Percentiles rank a stretch among this genome's conserved stretches.
These are phyloP conservation scores for Eucalyptus erythrocorys DNA, from an alignment of 345 rosid species.

Conservation along the genomic window DNA sequence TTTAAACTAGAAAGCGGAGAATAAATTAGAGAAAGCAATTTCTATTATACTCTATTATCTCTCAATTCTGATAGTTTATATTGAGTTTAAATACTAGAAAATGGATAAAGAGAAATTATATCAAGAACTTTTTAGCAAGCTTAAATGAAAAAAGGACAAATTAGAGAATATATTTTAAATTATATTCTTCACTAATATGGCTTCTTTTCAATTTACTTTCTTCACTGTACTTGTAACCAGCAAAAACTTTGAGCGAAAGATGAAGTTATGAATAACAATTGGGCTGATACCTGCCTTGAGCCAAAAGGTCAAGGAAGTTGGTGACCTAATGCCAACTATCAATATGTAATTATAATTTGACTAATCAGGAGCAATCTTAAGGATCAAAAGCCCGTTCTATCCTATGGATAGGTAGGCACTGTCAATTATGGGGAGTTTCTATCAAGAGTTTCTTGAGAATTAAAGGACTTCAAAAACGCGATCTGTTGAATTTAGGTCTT, in stretches of 20 bases:
- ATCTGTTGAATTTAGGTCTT: no score
- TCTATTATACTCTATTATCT: not conserved
- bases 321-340: not conserved
- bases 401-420: not conserved
- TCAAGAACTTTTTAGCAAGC: not conserved
- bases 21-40: not conserved
- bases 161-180: not conserved
- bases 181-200: not conserved
- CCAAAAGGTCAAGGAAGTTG: not conserved
- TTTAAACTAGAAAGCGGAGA: not conserved
- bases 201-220: not conserved
- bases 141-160: not conserved
- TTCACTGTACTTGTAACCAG: not conserved
- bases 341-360: not conserved
- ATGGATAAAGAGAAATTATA: not conserved
- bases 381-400: not conserved
- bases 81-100: not conserved
- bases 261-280: not conserved
- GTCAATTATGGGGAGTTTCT: not conserved
- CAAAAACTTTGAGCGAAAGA: not conserved
- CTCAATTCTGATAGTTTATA: not conserved
- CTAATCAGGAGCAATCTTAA: not conserved
- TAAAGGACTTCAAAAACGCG: no score
- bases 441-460: not conserved
- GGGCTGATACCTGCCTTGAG: not conserved